A percentile compares a stretch with the other conserved stretches of the same genome.
Evolutionary conservation across 768 basidiomycete species (phyloP).

Genomic region (Cubamyces lactineus): DNA sequence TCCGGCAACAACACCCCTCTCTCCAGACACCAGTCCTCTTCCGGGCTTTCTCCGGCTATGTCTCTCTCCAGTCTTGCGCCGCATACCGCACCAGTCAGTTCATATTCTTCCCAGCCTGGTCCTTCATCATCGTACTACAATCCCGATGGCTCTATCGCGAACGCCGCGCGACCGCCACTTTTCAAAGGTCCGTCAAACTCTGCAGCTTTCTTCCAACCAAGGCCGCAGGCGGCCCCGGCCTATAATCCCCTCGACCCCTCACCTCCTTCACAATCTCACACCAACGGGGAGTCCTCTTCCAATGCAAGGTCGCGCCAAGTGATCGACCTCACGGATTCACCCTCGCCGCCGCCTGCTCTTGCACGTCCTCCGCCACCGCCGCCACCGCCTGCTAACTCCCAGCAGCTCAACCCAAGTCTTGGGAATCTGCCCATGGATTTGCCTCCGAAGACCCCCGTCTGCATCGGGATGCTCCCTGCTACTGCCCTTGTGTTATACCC

Average conservation of each 20-base stretch:
- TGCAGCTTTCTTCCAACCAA: slow-evolving; percentile 35
- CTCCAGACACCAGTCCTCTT: slow-evolving; percentile 24
- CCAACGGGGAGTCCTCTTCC: slow-evolving; percentile 18
- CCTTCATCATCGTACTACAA: slow-evolving; percentile 1
- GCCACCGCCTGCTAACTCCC: slow-evolving; percentile 11
- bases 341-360: slow-evolving; percentile 32
- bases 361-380: slow-evolving; percentile 21
- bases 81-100: slow-evolving; percentile 4
- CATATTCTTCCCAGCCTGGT: slow-evolving; percentile 2
- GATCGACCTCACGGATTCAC: slow-evolving; percentile 64
- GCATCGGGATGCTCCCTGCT: slow-evolving; percentile 83
- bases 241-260: slow-evolving; percentile 3
- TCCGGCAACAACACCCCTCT: slow-evolving; percentile 10
- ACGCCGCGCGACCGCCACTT: slow-evolving; percentile 49
- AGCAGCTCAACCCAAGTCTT: slow-evolving; percentile 1
- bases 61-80: slow-evolving; percentile 32
- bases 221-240: slow-evolving; percentile 16
- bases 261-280: not conserved
- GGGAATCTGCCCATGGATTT: slow-evolving; percentile 57
- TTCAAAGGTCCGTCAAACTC: slow-evolving; percentile 52
- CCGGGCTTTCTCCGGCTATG: slow-evolving; percentile 36
- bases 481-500: slow-evolving; percentile 89
- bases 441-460: slow-evolving; percentile 81
- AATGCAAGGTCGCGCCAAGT: slow-evolving; percentile 47
- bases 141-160: slow-evolving; percentile 16